Evolutionary conservation across 352 stramenopile genomes (phyloP), one percentile per base, ranked within the genome.

Genomic region (Pythium insidiosum): DNA sequence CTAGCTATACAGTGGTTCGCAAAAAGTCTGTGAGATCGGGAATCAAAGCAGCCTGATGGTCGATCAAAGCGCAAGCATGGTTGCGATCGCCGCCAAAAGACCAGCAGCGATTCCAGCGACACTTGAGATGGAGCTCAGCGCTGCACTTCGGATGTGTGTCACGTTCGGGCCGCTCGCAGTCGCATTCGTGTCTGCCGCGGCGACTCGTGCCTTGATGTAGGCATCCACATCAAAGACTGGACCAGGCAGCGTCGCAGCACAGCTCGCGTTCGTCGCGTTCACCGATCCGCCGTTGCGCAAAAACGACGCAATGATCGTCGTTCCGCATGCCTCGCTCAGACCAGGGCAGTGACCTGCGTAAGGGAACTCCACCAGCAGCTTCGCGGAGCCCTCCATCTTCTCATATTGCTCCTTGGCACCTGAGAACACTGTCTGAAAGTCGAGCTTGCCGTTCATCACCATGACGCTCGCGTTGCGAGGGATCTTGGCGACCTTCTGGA

Each of bases 301-400:
- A 23, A 68, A 81, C 12, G 50, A 71, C 29, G 58, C 44, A 12
- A 73, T 36, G 30, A 77, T 61, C 15, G 21, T 34, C 26, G 62
- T 50, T 5, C 62, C 63, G 30, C 68, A 74, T 15, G 61, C 6
- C 2, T 46, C 47, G 0, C 53, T 53, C 5, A 67, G 34, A 20
- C 63, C 53, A 7, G 58, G 62, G 7, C 58, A 53, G 37, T 78
- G 69, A n/a, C 37, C 59, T 4, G 60, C 69, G 42, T 66, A 64
- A 2, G 73, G 58, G 33, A 72, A 78, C 28, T 69, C 50, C 9
- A 78, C 25, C 2, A 76, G 44, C 47, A 73, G 54, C 24, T 75
- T 75, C 34, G 49, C 53, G 3, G 52, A 40, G 2, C 59, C 43
- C 21, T 43, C 24, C 18, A 68, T 50, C 6, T 52, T 42, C 0